Base-by-base conservation (phyloP, 164 flowering plant species). In the Chloranthus sessilifolius region DNA sequence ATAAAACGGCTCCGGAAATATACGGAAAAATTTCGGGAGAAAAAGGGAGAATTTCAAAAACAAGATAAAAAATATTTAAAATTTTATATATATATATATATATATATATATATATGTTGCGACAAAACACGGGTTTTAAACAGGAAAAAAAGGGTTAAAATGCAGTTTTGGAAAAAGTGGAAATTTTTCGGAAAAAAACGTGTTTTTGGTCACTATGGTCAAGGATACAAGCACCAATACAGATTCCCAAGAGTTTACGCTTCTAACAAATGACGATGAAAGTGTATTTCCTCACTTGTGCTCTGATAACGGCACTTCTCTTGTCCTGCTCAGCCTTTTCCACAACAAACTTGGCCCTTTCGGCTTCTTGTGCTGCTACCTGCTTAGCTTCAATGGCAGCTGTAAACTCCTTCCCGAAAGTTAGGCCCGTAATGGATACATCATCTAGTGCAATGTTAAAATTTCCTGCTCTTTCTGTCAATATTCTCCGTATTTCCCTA, bases 321-420 rank as follows among this genome's bases (percentile, higher is more conserved):
- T 77, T 82, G 66, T 82, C 88, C 58, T 82, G 88, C 65, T 82
- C 88, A 15, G 88, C 85, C 53, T 82, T 82, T 33, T 77, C 84
- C 31, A 80, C 87, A 40, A 83, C 74, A 63, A 70, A 80, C 43
- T 77, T 80, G 55, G 90, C 79, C 25, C 84, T 68, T 58, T 80
- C 81, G 22, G 84, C 90, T 64, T 83, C 84, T 48, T 80, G 87
- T 15, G 84, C 86, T 52, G 90, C 87, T 45, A 83, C 74, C 53
- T 78, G 86, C 40, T 80, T 83, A 20, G 84, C 82, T 60, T 83
- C 90, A 55, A 80, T 76, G 19, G 90, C 83, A 55, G 76, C 72
- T 0, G 82, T 75, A 46, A 80, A 83, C 66, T 80, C 86, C 70
- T 51, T 76, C 17, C 86, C 82, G 56, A 78, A 78, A 26, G 78